phyloP scores from a whole-genome alignment of 2,329 filamentous ascomycete species.

The Fonsecaea pedrosoi region DNA sequence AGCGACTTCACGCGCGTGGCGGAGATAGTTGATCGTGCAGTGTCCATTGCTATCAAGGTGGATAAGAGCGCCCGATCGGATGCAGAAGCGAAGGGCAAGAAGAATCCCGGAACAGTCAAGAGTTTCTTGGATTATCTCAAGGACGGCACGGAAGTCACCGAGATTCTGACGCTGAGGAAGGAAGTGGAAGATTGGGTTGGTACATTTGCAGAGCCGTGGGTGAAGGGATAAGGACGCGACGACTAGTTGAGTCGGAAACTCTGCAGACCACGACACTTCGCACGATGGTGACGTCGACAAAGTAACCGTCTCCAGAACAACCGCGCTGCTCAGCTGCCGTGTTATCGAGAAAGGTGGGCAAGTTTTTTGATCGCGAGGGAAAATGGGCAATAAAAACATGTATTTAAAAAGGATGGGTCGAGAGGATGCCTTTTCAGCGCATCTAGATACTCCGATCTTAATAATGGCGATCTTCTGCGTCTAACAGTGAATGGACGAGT shows the following conservation, averaged over 20 bases:
- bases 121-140: conserved; percentile 44
- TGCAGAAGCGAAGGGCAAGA: conserved; percentile 42
- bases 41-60: conserved; percentile 67
- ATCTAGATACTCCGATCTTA: not conserved
- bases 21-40: conserved; percentile 83
- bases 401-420: not conserved
- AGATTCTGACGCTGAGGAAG: conserved; percentile 43
- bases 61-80: conserved; percentile 39
- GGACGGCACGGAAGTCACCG: conserved; percentile 42
- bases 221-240: conserved; percentile 31
- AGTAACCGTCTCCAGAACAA: not conserved
- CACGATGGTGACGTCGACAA: not conserved
- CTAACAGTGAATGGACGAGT: not conserved
- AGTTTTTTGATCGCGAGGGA: not conserved
- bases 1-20: conserved; percentile 92
- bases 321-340: not conserved
- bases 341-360: not conserved
- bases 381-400: not conserved
- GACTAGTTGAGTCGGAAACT: conserved; percentile 1
- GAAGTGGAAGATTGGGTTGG: conserved; percentile 46
- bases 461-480: not conserved
- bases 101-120: conserved; percentile 44
- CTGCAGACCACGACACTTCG: not conserved
- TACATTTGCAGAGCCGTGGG: conserved; percentile 44
- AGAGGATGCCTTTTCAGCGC: not conserved